Evolutionary conservation across 768 basidiomycete genomes (phyloP), one percentile per base, ranked within the genome.

Genomic region (Leucosporidium scottii): DNA sequence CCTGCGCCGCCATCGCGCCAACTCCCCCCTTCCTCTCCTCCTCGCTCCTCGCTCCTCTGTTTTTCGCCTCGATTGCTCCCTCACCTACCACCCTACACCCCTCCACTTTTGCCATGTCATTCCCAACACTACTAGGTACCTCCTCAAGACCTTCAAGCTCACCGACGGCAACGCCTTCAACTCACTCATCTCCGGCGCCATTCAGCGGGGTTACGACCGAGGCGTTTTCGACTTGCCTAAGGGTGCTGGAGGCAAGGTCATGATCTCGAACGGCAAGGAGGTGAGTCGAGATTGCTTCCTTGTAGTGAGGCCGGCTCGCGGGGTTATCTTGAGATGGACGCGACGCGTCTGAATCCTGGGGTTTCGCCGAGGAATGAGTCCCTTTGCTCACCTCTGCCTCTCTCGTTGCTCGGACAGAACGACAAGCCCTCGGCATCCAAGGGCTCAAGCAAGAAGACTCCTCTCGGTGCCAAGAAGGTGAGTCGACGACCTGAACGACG

Each of bases 191-290:
- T 84, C 87, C 67, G 86, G 83, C 73, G 91, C 93, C 63, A 87
- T 98, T 76, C 80, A 84, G 62, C 80, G 83, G n/a, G 92, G 93
- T 63, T 85, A 84, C 47, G 88, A 92, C 76, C 90, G 89, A 78
- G 85, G 86, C 62, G 81, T 87, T 71, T 93, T 98, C 78, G 81
- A 85, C 31, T 83, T 94, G 48, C 93, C 93, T 74, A 94, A 93
- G 83, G 93, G 93, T 66, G 82, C 83, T 3, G 85, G 86, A 27
- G 88, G 88, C 63, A 85, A 87, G 75, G 87, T 91, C 69, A 90
- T 88, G 77, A 83, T 90, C 27, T 83, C 86, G 31, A 44, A 39
- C 27, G 84, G 84, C n/a, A 87, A 87, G 77, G 87, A 88, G 84
- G 87, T 87, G 61, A 78, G 82, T 58, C 78, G 0, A 23, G 5